Evolutionary conservation across 2,329 filamentous ascomycete genomes (phyloP).

Genomic region (Chaetomiaceae sp.): DNA sequence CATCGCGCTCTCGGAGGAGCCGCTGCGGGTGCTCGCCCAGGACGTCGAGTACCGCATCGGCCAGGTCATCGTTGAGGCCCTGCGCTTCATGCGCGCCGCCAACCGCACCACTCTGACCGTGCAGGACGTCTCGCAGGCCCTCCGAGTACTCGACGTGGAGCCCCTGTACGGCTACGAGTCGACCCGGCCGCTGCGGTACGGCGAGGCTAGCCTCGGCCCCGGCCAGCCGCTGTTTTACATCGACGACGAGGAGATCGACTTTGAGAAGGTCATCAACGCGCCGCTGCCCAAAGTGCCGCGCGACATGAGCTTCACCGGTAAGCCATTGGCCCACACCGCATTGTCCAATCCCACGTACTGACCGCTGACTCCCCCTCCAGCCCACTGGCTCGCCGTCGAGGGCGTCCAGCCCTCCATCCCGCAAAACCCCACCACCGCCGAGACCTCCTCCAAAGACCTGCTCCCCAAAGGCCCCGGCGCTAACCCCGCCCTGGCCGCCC

Average conservation of each 20-base stretch:
- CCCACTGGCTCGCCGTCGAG: slow-evolving; percentile 96
- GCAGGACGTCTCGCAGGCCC: slow-evolving; percentile 79
- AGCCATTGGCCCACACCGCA: slow-evolving; percentile 18
- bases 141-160: slow-evolving; percentile 84
- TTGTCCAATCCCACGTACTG: not conserved
- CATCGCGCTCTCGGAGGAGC: slow-evolving; percentile 76
- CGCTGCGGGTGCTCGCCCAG: slow-evolving; percentile 78
- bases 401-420: slow-evolving; percentile 95
- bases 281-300: slow-evolving; percentile 90
- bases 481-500: slow-evolving; percentile 75
- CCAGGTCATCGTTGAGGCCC: slow-evolving; percentile 85
- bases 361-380: slow-evolving; percentile 39
- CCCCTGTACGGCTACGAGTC: slow-evolving; percentile 96
- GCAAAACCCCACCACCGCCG: slow-evolving; percentile 85
- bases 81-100: slow-evolving; percentile 92
- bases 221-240: slow-evolving; percentile 95
- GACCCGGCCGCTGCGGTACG: slow-evolving; percentile 79
- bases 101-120: slow-evolving; percentile 82
- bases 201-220: slow-evolving; percentile 87
- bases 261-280: slow-evolving; percentile 97
- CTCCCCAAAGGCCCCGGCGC: slow-evolving; percentile 84
- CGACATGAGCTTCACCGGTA: slow-evolving; percentile 87
- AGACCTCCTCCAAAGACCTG: slow-evolving; percentile 77
- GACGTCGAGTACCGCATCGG: slow-evolving; percentile 94
- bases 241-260: slow-evolving; percentile 97